Evolutionary conservation across 495 filamentous ascomycete species (phyloP), one percentile per base, ranked within the genome.

Genomic region (Astrothelium subdiscretum): DNA sequence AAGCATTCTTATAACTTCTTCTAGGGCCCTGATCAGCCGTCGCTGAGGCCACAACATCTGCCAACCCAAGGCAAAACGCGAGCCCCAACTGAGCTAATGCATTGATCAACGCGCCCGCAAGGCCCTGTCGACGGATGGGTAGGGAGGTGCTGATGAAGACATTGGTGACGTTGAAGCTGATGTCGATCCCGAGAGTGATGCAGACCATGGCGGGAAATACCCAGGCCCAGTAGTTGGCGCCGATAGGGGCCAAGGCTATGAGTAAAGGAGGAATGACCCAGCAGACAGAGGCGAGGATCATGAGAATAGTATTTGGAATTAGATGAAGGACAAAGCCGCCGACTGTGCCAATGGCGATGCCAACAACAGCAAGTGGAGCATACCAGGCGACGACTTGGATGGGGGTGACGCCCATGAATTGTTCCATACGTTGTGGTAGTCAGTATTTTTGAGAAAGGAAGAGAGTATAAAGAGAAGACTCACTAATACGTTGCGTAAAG

Each of bases 131-230:
- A 15, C 81, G 76, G 32, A 80, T 78, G 0, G 89, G 86, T 66
- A 94, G 75, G 5, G 80, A 81, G 0, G 88, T 90, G 1, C 87
- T 91, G 69, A 92, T 87, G 70, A 94, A 95, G 59, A 95, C 83
- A 69, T 90, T 95, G 43, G 87, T 81, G 13, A 94, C 79, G 68
- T 88, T 91, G 77, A 87, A 95, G 27, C 83, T 87, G 64, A 94
- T 85, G 67, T 96, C 91, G 44, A 95, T 86, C 2, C 86, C 90
- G 42, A 92, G 76, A 0, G 91, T 95, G 4, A 82, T 84, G 67
- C 85, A 86, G 38, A 92, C 74, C 91, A 95, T 94, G 29, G 87
- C 74, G 0, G 91, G 89, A 69, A 94, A 91, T 24, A 92, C 77
- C 63, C 81, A 94, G 0, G 86, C 83, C 87, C 87, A 84, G 74